phyloP scores from a whole-genome alignment of 495 filamentous ascomycete genomes.

The Penicillium verhagenii region DNA sequence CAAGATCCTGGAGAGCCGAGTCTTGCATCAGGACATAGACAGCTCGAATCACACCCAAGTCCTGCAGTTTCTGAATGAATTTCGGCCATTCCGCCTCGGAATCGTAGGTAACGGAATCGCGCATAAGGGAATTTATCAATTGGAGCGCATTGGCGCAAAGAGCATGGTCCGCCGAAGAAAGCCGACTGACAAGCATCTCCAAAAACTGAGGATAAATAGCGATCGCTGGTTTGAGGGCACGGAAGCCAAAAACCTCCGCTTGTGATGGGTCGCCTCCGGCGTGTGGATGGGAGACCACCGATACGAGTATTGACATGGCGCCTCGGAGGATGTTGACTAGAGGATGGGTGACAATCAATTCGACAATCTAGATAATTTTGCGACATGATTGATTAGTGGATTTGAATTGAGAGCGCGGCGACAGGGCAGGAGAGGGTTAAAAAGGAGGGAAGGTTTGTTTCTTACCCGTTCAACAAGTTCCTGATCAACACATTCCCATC shows the following conservation, averaged over 20 bases:
- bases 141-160: constrained; percentile 94
- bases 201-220: constrained; percentile 89
- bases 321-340: constrained; percentile 96
- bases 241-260: constrained; percentile 71
- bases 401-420: not conserved
- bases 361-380: constrained; percentile 63
- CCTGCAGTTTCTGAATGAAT: constrained; percentile 90
- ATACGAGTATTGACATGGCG: constrained; percentile 93
- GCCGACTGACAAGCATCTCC: constrained; percentile 83
- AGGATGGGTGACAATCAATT: constrained; percentile 91
- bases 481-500: constrained; percentile 79
- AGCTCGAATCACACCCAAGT: constrained; percentile 88
- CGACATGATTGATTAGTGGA: not conserved
- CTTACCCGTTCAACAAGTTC: constrained; percentile 65
- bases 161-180: constrained; percentile 92
- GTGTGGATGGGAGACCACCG: constrained; percentile 83
- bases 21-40: constrained; percentile 93
- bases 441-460: not conserved
- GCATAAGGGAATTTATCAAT: constrained; percentile 91
- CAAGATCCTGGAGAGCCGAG: constrained; percentile 87
- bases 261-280: constrained; percentile 38
- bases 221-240: constrained; percentile 88
- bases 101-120: constrained; percentile 87
- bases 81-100: constrained; percentile 82
- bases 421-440: not conserved